These are phyloP conservation scores for Didymellaceae sp. DNA, from an alignment of 2,329 filamentous ascomycete genomes.

Conservation along the genomic window DNA sequence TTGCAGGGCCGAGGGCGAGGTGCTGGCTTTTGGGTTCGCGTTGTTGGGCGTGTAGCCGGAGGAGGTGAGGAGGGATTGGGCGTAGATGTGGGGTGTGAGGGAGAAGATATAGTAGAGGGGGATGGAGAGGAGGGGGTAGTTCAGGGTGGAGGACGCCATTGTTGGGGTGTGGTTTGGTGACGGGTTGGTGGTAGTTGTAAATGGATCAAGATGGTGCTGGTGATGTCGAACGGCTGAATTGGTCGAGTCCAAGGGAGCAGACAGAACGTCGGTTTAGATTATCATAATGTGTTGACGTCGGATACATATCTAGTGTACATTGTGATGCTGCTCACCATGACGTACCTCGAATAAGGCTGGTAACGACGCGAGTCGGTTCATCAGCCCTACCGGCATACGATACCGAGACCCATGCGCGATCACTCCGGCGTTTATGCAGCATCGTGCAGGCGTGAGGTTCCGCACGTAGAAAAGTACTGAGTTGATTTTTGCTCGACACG, in stretches of 20 bases:
- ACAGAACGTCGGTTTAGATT: too few relatives aligned
- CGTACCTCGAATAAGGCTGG: background rate
- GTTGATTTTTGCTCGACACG: background rate
- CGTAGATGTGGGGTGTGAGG: constrained; percentile 30
- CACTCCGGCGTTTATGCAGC: too few relatives aligned
- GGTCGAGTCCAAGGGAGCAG: too few relatives aligned
- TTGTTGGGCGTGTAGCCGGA: constrained; percentile 35
- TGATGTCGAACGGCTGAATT: too few relatives aligned
- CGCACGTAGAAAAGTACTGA: background rate
- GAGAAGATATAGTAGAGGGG: constrained; percentile 38
- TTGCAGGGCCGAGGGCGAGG: constrained; percentile 26
- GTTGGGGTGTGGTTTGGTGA: background rate
- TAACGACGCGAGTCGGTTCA: background rate
- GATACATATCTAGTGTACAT: background rate
- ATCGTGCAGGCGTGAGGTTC: too few relatives aligned
- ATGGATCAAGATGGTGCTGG: too few relatives aligned
- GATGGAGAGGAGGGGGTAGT: constrained; percentile 37
- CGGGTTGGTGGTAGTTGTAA: background rate
- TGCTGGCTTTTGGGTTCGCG: constrained; percentile 33
- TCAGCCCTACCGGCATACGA: background rate
- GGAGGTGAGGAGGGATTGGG: constrained; percentile 18
- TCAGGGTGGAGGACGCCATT: constrained; percentile 30
- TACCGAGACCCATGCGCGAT: too few relatives aligned
- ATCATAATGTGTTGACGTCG: background rate
- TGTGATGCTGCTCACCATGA: constrained; percentile 5